These are phyloP conservation scores for Spizellomyces punctatus DNA, from an alignment of 192 early-diverging fungal genomes.

Conservation along the genomic window DNA sequence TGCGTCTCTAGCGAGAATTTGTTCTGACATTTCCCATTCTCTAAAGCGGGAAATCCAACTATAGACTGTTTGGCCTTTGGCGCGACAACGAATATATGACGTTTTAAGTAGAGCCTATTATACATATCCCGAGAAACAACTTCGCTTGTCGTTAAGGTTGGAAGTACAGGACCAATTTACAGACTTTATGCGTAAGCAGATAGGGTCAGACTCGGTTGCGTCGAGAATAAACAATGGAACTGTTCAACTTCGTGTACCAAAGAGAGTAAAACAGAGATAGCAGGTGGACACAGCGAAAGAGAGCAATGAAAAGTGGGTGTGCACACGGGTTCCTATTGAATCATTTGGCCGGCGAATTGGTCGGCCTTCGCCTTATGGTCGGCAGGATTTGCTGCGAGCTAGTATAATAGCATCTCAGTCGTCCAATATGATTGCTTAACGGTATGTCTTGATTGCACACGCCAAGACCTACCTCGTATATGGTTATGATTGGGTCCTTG, in stretches of 20 bases:
- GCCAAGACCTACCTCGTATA: slow-evolving; percentile 43
- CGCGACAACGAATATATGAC: slow-evolving; percentile 7
- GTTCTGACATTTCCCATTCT: no score
- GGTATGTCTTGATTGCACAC: no score
- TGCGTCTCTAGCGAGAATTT: not conserved
- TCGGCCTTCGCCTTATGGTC: slow-evolving; percentile 47
- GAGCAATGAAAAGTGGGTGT: no score
- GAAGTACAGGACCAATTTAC: slow-evolving; percentile 1
- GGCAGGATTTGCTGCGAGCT: slow-evolving; percentile 53
- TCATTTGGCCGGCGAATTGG: slow-evolving; percentile 17
- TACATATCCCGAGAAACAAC: slow-evolving; percentile 15
- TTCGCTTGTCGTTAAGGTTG: not conserved
- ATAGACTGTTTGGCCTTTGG: not conserved
- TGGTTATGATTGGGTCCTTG: slow-evolving; percentile 56
- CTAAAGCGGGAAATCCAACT: not conserved
- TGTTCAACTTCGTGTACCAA: slow-evolving; percentile 13
- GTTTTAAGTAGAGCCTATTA: slow-evolving; percentile 32
- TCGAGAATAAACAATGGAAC: not conserved
- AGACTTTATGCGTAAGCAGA: not conserved
- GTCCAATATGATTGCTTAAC: not conserved
- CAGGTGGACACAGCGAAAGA: not conserved
- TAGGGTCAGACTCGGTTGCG: slow-evolving; percentile 1
- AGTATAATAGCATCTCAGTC: not conserved
- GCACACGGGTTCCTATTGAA: slow-evolving; percentile 13
- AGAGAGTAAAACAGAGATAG: not conserved